A percentile compares a stretch with the other conserved stretches of the same genome.
Evolutionary conservation across 2,329 filamentous ascomycete genomes (phyloP).

Genomic region (Monosporascus sp.): DNA sequence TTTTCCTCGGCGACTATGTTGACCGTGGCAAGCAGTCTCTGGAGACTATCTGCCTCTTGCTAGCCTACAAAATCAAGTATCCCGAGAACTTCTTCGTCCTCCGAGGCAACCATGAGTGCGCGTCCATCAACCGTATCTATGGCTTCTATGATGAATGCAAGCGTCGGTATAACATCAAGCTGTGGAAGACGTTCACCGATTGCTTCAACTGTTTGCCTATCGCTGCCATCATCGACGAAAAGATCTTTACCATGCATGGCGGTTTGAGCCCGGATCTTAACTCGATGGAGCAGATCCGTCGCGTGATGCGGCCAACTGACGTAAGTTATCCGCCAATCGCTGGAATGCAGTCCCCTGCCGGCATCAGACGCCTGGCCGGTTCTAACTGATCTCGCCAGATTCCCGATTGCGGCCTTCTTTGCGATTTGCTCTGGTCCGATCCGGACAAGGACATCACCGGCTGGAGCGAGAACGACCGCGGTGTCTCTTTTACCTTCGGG

Average conservation of each 20-base stretch:
- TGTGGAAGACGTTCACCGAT: conserved; percentile 99
- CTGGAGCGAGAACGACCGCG: conserved; percentile 98
- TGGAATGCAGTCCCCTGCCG: conserved; percentile 13
- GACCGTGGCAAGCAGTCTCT: conserved; percentile 98
- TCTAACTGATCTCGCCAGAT: conserved; percentile 56
- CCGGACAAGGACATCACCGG: conserved; percentile 99
- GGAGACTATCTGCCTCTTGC: conserved; percentile 93
- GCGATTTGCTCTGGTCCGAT: conserved; percentile 97
- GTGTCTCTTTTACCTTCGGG: conserved; percentile 97
- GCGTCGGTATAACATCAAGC: conserved; percentile 97
- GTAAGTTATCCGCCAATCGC: conserved; percentile 53
- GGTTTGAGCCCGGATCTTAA: conserved; percentile 95
- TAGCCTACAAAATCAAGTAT: conserved; percentile 99
- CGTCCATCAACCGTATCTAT: conserved; percentile 97
- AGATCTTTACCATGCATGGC: conserved; percentile 99
- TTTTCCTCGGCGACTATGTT: conserved; percentile 98
- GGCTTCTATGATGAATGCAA: conserved; percentile 99
- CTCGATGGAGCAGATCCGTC: conserved; percentile 99
- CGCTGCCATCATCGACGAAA: conserved; percentile 97
- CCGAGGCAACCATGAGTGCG: conserved; percentile 97
- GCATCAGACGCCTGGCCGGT: conserved; percentile 23
- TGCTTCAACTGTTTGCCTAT: conserved; percentile 99
- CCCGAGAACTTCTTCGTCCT: conserved; percentile 99
- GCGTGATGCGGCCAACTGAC: conserved; percentile 97
- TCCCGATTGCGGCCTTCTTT: conserved; percentile 93